Evolutionary conservation across 2,329 filamentous ascomycete species (phyloP), one percentile per base, ranked within the genome.

Genomic region (Aspergillus amoenus): DNA sequence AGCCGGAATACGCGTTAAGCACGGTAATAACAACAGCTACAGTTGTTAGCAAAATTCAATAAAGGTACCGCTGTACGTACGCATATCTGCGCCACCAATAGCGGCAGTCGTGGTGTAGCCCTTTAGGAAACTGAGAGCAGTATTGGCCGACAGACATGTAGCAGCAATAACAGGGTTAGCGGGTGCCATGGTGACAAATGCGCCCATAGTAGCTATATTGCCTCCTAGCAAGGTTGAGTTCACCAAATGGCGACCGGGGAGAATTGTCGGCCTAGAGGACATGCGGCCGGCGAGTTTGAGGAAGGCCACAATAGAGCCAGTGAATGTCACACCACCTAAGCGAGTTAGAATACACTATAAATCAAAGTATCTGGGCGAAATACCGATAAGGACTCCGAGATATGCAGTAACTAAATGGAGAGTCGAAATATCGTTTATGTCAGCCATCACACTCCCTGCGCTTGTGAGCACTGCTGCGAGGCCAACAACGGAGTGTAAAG

Each of bases 51-150:
- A 54, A 71, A 70, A 68, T 17, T 32, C 5, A 39, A 4, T 12
- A 15, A 12, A 30, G 9, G 6, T 12, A 22, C 2, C 15, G n/a
- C 5, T 7, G 13, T 39, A 68, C 72, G 39, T 76, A 75, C 85
- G 91, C 91, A 96, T 96, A 68, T 96, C 92, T 12, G 91, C 91
- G n/a, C 91, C 92, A 21, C 92, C 92, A 67, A 96, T 95, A 0
- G 90, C 90, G 2, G 91, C 84, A 0, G 92, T 96, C 0, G 91
- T 95, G 0, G 91, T 96, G 69, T 86, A 95, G 7, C 92, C 92
- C 72, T 96, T 93, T 60, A 89, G 77, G 72, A 96, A 96, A 59
- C 89, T 93, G 22, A 96, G 78, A 0, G 84, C 78, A 0, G 91
- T 87, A 69, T 90, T 96, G 41, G 88, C 89, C 24, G 87, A 85